Evolutionary conservation across 108 stramenopile species (phyloP), one percentile per base, ranked within the genome.

Genomic region (Stephanodiscus triporus): DNA sequence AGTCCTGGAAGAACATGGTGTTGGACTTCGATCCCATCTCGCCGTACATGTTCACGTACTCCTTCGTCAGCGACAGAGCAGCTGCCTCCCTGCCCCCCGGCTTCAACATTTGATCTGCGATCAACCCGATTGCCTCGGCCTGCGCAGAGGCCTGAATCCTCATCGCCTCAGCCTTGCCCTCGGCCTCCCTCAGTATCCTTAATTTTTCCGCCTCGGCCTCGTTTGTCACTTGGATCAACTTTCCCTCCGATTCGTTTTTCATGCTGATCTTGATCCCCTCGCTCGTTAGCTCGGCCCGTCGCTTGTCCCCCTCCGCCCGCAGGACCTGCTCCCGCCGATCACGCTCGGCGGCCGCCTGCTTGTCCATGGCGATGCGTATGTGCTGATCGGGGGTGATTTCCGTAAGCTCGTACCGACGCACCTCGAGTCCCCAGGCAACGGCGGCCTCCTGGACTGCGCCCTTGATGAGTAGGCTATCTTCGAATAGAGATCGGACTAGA

Each of bases 291-390:
- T 95, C 91, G 14, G 91, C 94, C 1, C 90, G 63, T 69, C 89
- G 90, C 70, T 99, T 99, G 72, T 93, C 92, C 62, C 97, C 98
- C 85, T 97, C 97, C 4, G 97, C 98, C 50, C 95, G 81, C 56
- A 99, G 77, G 2, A 99, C 98, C 47, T 96, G 93, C 80, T 99
- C 96, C 76, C 98, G 86, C 36, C 97, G 77, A 66, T 83, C 89
- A 11, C 98, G 86, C 81, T 99, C 98, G 2, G 98, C 98, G 7
- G 97, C 98, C 1, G 97, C 98, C 74, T 99, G 98, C 66, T 97
- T 97, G 87, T 99, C 98, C 97, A 99, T 97, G 76, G 97, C 96
- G 68, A 96, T 79, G 23, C 95, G 92, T 74, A 99, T 97, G 70
- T 95, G 88, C 55, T 90, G 85, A 80, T 99, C 97, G 9, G 98